These are phyloP conservation scores for Beverwykella pulmonaria DNA, from an alignment of 495 filamentous ascomycete species.

Conservation along the genomic window DNA sequence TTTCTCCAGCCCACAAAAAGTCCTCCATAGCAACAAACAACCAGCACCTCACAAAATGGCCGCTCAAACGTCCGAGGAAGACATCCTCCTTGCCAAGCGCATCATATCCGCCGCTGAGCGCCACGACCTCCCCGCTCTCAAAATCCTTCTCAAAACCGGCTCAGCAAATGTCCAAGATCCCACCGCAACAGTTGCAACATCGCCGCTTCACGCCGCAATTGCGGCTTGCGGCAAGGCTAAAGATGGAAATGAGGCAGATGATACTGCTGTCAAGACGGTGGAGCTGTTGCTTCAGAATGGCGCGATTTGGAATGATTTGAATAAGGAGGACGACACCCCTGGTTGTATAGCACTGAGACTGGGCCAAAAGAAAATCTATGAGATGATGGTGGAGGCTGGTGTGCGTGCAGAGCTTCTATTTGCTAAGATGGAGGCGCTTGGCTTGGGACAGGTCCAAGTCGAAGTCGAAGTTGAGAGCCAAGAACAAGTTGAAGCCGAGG, in stretches of 20 bases:
- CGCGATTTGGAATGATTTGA: conserved; percentile 96
- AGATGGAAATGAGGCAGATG: conserved; percentile 48
- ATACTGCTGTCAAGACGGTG: conserved; percentile 66
- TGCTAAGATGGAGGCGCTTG: conserved; percentile 59
- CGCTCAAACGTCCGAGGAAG: conserved; percentile 28
- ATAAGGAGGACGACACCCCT: conserved; percentile 82
- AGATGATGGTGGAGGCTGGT: conserved; percentile 84
- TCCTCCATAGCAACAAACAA: neutral
- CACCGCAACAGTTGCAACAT: conserved; percentile 19
- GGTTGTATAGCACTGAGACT: conserved; percentile 81
- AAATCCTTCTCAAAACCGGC: conserved; percentile 27
- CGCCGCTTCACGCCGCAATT: conserved; percentile 84
- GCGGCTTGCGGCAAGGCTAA: conserved; percentile 67
- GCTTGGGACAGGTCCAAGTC: conserved; percentile 60
- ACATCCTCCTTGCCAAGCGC: conserved; percentile 30
- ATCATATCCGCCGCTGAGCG: conserved; percentile 34
- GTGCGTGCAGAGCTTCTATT: conserved; percentile 87
- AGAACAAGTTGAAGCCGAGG: conserved; percentile 53
- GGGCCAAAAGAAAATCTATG: conserved; percentile 71
- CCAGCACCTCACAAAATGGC: conserved; percentile 15
- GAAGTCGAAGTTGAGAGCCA: conserved; percentile 37
- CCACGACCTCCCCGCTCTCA: conserved; percentile 25
- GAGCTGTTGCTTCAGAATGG: conserved; percentile 79
- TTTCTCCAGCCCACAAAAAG: neutral
- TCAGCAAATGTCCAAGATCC: conserved; percentile 35